Evolutionary conservation across 192 early-diverging fungal species (phyloP), one percentile per base, ranked within the genome.

Genomic region (Pilaira anomala): DNA sequence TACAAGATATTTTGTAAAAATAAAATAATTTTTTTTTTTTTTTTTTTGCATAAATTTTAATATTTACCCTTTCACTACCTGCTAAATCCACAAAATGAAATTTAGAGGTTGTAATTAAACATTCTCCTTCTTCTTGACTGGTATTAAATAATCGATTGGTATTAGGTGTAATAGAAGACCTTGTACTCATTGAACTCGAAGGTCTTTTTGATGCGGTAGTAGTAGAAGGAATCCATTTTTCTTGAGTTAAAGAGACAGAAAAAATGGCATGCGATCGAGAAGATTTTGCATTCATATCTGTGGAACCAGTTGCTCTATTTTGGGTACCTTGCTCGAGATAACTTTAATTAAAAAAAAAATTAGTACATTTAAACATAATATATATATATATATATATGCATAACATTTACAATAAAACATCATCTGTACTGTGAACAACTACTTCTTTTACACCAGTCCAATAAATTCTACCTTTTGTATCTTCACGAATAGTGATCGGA

Each of bases 11-110:
- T n/a, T n/a, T n/a, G n/a, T n/a, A 28, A 62, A 11, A 63, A 39
- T 29, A 59, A 56, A 55, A 24, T 56, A 55, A 53, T 29, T 22
- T 16, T 12, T 49, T 24, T 1, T 48, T 30, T 30, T 48, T 48
- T 3, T 45, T 16, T 42, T 46, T 48, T 44, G 30, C 9, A 7
- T 41, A 30, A 16, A 25, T 16, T 49, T 19, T 41, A 52, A 29
- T n/a, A 54, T 70, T 52, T 80, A 84, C 78, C 60, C 91, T 78
- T 80, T 99, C 96, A 18, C 93, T 95, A 26, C 97, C 97, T 14
- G 97, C 97, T 67, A 99, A 79, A 82, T 99, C 97, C 30, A 99
- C 97, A 84, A 99, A 99, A 67, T 97, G 88, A 63, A 99, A 96
- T 78, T 98, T 99, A 29, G 67, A 66, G 11, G 57, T 52, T 36